Evolutionary conservation across 2,329 filamentous ascomycete genomes (phyloP).

Genomic region (Raffaelea arxii): DNA sequence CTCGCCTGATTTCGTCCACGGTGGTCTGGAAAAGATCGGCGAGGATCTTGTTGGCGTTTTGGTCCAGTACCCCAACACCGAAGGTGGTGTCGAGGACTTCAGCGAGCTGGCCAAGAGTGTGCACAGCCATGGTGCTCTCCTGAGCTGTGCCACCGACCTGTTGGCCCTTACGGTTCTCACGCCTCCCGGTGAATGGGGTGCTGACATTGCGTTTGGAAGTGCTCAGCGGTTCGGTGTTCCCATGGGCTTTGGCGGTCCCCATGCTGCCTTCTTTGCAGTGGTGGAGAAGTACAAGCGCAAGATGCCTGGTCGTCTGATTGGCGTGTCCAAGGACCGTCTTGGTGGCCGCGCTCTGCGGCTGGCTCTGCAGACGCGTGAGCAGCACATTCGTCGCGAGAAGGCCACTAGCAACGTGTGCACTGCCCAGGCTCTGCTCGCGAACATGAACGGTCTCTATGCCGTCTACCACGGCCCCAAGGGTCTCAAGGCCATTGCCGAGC

Average conservation of each 20-base stretch:
- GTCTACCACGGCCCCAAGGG: constrained; percentile 86
- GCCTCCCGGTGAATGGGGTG: constrained; percentile 87
- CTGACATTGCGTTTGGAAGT: constrained; percentile 89
- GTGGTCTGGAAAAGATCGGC: constrained; percentile 60
- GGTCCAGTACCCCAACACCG: constrained; percentile 90
- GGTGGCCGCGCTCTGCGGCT: constrained; percentile 74
- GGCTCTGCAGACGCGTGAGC: constrained; percentile 85
- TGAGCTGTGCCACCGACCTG: constrained; percentile 84
- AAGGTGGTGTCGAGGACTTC: constrained; percentile 71
- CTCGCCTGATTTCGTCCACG: constrained; percentile 46
- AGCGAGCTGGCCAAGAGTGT: constrained; percentile 62
- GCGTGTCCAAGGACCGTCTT: constrained; percentile 81
- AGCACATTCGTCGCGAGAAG: constrained; percentile 93
- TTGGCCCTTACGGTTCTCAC: constrained; percentile 79
- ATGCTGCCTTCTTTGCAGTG: constrained; percentile 92
- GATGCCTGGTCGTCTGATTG: constrained; percentile 83
- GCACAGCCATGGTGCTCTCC: constrained; percentile 66
- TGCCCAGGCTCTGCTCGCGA: constrained; percentile 84
- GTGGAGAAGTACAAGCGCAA: constrained; percentile 88
- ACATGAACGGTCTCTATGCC: constrained; percentile 93
- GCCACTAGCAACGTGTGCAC: constrained; percentile 97
- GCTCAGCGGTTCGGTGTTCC: constrained; percentile 88
- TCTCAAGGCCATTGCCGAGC: constrained; percentile 72
- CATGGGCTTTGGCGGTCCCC: constrained; percentile 86
- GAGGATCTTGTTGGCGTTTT: constrained; percentile 80